Evolutionary conservation across 306 rosid species (phyloP), one percentile per base, ranked within the genome.

Genomic region (Pyrus pyrifolia): DNA sequence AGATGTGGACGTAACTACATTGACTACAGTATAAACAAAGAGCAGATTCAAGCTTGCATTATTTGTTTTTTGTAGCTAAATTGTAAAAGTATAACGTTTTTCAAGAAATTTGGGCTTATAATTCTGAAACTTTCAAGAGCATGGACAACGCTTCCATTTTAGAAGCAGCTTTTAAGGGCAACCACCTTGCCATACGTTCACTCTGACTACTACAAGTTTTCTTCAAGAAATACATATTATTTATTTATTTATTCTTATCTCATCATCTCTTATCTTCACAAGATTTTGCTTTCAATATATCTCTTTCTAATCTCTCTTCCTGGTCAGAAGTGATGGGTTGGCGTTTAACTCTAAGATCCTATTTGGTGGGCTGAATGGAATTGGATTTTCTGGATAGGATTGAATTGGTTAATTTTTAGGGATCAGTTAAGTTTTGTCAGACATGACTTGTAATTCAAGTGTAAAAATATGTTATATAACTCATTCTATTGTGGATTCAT

Each of bases 151-250:
- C 46, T 72, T 0, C 2, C 12, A 11, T 14, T 11, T 8, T 13
- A 12, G 25, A 53, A 46, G 40, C 53, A 27, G 67, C 45, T 27
- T 74, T 22, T 11, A 74, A 77, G 78, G 31, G 51, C 46, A 78
- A 53, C 70, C 51, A 75, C 63, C 81, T 67, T 66, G 40, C 85
- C 83, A 84, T 78, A 66, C 85, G 46, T 23, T 60, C 60, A 42
- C 12, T 38, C 42, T 38, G 42, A 38, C 42, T 42, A 8, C 45
- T 42, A 9, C 45, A 42, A 42, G 45, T 42, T 42, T 42, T 42
- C 12, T 42, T 42, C 45, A 9, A 42, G 12, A 42, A 42, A 42
- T 42, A 9, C 45, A 42, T 42, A 8, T 42, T 42, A 9, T 40
- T 42, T 22, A 27, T 46, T 27, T 25, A 11, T 23, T 33, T n/a